Percentiles rank a stretch among this genome's conserved stretches.
phyloP scores from a whole-genome alignment of 2,329 filamentous ascomycete species.

The Samsoniella hepiali region DNA sequence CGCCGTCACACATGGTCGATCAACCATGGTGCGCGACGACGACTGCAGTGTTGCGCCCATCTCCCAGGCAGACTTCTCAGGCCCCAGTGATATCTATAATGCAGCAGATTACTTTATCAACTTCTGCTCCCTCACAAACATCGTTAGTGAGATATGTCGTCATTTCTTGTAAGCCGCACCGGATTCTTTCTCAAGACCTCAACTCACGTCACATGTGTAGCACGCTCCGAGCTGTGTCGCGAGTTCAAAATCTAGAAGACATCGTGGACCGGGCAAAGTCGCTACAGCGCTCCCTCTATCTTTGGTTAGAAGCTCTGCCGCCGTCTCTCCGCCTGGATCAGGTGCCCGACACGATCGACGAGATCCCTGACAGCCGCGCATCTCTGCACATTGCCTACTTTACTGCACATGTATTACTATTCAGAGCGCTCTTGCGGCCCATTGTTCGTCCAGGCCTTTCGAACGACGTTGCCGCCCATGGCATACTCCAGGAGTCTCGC shows the following conservation, averaged over 20 bases:
- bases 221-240: conserved; percentile 21
- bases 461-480: not conserved
- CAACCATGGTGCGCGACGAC: conserved; percentile 21
- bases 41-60: conserved; percentile 23
- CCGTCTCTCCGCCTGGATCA: conserved; percentile 14
- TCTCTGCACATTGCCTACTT: conserved; percentile 21
- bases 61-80: conserved; percentile 16
- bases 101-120: conserved; percentile 20
- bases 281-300: conserved; percentile 18
- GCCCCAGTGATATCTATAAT: not conserved
- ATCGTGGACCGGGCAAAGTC: conserved; percentile 14
- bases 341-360: conserved; percentile 6
- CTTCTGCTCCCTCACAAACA: conserved; percentile 21
- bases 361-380: conserved; percentile 19
- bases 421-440: conserved; percentile 21
- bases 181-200: not conserved
- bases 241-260: conserved; percentile 12
- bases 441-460: conserved; percentile 3
- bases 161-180: conserved; percentile 20
- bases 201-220: conserved; percentile 15
- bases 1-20: conserved; percentile 22
- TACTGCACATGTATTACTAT: conserved; percentile 20
- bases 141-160: conserved; percentile 18
- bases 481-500: conserved; percentile 22
- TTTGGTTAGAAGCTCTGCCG: conserved; percentile 20